phyloP scores from a whole-genome alignment of 2,329 filamentous ascomycete genomes.

The Fusarium heterosporum region DNA sequence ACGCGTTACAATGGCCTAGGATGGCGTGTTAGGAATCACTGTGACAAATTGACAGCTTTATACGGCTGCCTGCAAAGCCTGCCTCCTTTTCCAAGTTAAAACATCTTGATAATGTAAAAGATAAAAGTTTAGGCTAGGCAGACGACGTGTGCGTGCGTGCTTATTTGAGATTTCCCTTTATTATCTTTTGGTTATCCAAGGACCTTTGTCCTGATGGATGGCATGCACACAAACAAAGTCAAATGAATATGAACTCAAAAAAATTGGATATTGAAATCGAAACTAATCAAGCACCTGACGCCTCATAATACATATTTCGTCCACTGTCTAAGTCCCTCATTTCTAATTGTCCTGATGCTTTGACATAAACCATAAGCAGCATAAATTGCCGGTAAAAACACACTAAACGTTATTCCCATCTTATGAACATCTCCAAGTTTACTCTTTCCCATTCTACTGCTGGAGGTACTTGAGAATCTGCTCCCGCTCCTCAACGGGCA shows the following conservation, averaged over 20 bases:
- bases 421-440: slow-evolving; percentile 4
- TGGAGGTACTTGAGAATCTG: slow-evolving; percentile 74
- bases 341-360: slow-evolving; percentile 37
- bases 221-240: background rate
- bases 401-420: slow-evolving; percentile 18
- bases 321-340: slow-evolving; percentile 42
- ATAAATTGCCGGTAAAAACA: slow-evolving; percentile 41
- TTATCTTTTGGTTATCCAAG: background rate
- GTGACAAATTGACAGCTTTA: background rate
- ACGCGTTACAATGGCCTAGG: background rate
- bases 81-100: background rate
- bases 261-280: slow-evolving; percentile 39
- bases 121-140: background rate
- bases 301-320: slow-evolving; percentile 42
- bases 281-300: slow-evolving; percentile 42
- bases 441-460: slow-evolving; percentile 50
- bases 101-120: background rate
- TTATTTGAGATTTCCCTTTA: background rate
- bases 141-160: background rate
- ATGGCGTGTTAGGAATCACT: background rate
- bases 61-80: background rate
- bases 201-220: background rate
- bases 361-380: slow-evolving; percentile 35
- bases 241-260: background rate
- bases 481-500: slow-evolving; percentile 91